phyloP scores from a whole-genome alignment of 176 grass and related monocot genomes.

The Musa acuminata region DNA sequence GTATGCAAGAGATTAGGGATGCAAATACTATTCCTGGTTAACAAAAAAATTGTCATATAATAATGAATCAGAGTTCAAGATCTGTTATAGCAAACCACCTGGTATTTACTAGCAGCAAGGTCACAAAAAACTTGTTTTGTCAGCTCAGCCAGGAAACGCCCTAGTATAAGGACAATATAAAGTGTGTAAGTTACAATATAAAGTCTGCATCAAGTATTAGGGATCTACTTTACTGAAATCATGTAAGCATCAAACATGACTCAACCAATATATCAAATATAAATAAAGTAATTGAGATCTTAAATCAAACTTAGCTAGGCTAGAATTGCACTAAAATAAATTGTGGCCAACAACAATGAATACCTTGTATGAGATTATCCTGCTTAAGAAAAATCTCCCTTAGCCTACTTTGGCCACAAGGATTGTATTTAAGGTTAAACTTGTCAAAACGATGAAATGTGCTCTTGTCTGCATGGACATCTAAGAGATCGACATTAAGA shows the following conservation, averaged over 20 bases:
- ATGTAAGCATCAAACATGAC: not conserved
- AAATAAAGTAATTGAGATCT: not conserved
- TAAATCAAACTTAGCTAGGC: not conserved
- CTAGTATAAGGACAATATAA: conserved; percentile 22
- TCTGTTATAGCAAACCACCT: conserved; percentile 35
- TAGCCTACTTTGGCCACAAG: conserved; percentile 81
- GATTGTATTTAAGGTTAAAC: conserved; percentile 97
- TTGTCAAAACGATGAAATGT: conserved; percentile 99
- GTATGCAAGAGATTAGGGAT: too few species aligned
- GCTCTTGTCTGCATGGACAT: conserved; percentile 95
- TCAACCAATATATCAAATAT: not conserved
- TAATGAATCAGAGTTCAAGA: not conserved
- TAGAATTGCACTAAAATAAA: not conserved
- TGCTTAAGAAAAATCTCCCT: conserved; percentile 96
- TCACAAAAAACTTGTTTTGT: conserved; percentile 93
- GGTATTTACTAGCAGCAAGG: conserved; percentile 93
- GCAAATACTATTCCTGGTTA: too few species aligned
- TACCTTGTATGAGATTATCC: conserved; percentile 97
- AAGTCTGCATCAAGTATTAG: not conserved
- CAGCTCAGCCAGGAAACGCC: conserved; percentile 76
- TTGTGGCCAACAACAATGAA: not conserved
- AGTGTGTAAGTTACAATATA: not conserved
- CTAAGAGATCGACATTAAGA: conserved; percentile 93
- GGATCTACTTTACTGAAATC: not conserved
- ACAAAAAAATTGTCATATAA: too few species aligned